phyloP scores from a whole-genome alignment of 495 filamentous ascomycete genomes.

The Tuber microsphaerosporum region DNA sequence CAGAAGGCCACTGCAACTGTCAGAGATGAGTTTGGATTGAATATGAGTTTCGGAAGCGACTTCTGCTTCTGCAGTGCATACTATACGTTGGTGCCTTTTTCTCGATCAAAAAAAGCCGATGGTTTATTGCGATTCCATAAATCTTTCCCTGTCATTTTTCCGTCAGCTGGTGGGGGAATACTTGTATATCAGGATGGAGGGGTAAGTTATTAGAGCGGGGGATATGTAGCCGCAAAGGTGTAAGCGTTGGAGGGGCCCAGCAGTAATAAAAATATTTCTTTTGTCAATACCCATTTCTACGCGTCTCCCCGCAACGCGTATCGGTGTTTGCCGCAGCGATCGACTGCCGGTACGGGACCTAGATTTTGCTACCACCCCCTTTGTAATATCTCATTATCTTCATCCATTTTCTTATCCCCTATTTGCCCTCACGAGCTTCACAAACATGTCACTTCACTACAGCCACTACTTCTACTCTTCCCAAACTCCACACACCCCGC shows the following conservation, averaged over 20 bases:
- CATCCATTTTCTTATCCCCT: not conserved
- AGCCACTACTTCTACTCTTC: not conserved
- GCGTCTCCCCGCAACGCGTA: conserved; percentile 17
- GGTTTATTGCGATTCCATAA: not conserved
- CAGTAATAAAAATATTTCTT: not conserved
- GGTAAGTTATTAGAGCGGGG: not conserved
- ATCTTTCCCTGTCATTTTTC: not conserved
- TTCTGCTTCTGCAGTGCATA: not conserved
- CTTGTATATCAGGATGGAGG: not conserved
- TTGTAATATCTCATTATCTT: not conserved
- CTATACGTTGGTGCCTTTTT: not conserved
- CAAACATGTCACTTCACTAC: not conserved
- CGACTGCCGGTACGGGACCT: conserved; percentile 10
- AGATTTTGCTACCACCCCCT: conserved; percentile 4
- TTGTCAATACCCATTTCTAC: conserved; percentile 12
- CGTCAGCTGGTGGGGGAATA: not conserved
- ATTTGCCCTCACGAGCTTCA: not conserved
- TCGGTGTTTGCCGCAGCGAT: conserved; percentile 23
- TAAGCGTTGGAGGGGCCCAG: not conserved
- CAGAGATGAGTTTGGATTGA: not conserved
- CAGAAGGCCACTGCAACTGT: not conserved
- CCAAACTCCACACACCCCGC: not conserved
- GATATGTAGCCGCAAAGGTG: not conserved
- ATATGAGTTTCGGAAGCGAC: not conserved
- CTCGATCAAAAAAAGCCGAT: not conserved